Percentiles rank a stretch among this genome's conserved stretches.
Conservation (phyloP, 108 stramenopile genomes). For the Skeletonema costatum region DNA sequence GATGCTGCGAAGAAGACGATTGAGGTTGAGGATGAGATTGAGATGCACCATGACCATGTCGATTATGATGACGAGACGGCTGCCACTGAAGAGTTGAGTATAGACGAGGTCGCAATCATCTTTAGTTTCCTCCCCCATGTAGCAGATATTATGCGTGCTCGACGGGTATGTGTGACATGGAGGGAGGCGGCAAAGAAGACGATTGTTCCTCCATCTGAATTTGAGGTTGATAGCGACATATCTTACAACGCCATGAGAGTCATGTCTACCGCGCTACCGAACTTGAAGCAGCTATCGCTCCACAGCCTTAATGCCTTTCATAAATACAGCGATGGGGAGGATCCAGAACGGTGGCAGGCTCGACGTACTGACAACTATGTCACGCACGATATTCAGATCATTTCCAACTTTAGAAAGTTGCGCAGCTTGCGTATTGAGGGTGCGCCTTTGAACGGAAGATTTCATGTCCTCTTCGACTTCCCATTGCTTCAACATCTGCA, state of each 20-base stretch:
- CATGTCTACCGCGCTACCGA: not conserved
- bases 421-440: not conserved
- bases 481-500: no score
- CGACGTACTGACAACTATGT: not conserved
- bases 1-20: no score
- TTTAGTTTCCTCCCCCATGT: not conserved
- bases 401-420: not conserved
- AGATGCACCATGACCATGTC: no score
- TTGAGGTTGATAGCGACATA: not conserved
- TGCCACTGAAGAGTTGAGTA: no score
- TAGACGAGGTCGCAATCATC: not conserved
- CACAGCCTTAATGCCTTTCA: not conserved
- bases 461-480: no score
- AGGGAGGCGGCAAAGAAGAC: constrained; percentile 3
- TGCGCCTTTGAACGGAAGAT: no score
- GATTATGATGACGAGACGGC: no score
- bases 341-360: not conserved
- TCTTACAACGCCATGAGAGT: not conserved
- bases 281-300: not conserved
- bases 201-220: not conserved
- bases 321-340: no score
- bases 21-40: no score
- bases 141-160: not conserved
- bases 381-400: not conserved
- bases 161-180: not conserved